Base-by-base conservation (phyloP, 1,139 yeast species). In the Pichia sp. region DNA sequence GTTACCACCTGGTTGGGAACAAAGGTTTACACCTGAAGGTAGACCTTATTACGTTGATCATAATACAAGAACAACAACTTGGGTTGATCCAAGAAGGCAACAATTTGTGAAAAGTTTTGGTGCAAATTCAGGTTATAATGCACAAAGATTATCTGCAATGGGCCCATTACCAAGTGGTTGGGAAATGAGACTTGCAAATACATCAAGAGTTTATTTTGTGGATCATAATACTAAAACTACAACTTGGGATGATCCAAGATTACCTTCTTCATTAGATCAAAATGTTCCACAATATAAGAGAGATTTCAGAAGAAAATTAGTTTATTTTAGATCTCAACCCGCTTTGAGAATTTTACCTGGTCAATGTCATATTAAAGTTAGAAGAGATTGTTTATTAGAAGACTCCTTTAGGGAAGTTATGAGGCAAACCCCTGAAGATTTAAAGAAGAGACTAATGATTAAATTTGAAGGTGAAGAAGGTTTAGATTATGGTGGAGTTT, bases 51-150 rank as follows among this genome's bases (percentile, higher is more conserved):
- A 90, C 67, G 98, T 92, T 47, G 99, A 92, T 67, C 98, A 92
- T 71, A 92, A 92, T 67, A 92, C 98, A 18, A 80, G 98, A 67
- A 92, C 99, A 0, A 92, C 99, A 6, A 94, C 99, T 5, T 92
- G 99, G 99, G 99, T 92, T 46, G 99, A 92, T 67, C 99, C 99
- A 56, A 80, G 98, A 69, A 82, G 98, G 69, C 98, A 92, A 69
- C 99, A 92, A 71, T 92, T 89, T 67, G 94, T 92, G 59, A 85
- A 97, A 65, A 89, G 95, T 55, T 89, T 86, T 67, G 96, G 96
- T 35, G 88, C 87, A 59, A 71, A 72, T 56, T 79, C 88, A 23
- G 88, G 96, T 15, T 87, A 90, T 56, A 96, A 89, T 69, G 97
- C 94, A 61, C 98, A 92, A 70, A 96, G 98, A 30, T 96, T 92